These are phyloP conservation scores for Oenanthe sinensis DNA, from an alignment of 129 eudicot species.

Conservation along the genomic window DNA sequence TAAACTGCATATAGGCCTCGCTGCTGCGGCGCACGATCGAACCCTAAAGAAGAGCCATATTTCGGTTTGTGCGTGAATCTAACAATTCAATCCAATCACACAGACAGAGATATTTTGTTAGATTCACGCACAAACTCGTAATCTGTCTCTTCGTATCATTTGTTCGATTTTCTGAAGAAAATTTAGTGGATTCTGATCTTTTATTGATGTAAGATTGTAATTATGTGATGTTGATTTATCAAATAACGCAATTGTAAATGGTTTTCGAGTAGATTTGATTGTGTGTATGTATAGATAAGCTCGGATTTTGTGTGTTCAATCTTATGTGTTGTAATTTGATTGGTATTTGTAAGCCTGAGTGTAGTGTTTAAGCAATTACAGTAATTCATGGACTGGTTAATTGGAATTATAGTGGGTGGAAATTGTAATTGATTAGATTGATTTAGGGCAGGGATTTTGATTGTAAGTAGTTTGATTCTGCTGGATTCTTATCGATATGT, in stretches of 20 bases:
- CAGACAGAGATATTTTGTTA: not conserved
- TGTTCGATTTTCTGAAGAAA: not conserved
- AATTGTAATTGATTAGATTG: not conserved
- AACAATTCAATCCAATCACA: not conserved
- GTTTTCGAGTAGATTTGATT: not conserved
- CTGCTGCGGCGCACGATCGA: not conserved
- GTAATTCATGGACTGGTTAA: not conserved
- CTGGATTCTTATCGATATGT: not conserved
- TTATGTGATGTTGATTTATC: not conserved
- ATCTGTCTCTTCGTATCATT: constrained; percentile 1
- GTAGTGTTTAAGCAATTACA: not conserved
- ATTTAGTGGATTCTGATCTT: no score
- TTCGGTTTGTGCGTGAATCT: constrained; percentile 10
- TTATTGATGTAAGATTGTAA: no score
- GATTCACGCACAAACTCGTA: constrained; percentile 10
- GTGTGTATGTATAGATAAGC: no score
- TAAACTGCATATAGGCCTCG: not conserved
- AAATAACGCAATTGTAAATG: no score
- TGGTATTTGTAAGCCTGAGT: not conserved
- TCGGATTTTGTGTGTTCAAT: no score
- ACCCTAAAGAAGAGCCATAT: not conserved
- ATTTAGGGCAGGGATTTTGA: not conserved
- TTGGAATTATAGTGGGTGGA: not conserved
- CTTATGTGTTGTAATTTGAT: no score
- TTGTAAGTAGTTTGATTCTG: not conserved